Percentiles rank a stretch among this genome's conserved stretches.
These are phyloP conservation scores for Cyberlindnera veronae DNA, from an alignment of 805 yeast species.

Conservation along the genomic window DNA sequence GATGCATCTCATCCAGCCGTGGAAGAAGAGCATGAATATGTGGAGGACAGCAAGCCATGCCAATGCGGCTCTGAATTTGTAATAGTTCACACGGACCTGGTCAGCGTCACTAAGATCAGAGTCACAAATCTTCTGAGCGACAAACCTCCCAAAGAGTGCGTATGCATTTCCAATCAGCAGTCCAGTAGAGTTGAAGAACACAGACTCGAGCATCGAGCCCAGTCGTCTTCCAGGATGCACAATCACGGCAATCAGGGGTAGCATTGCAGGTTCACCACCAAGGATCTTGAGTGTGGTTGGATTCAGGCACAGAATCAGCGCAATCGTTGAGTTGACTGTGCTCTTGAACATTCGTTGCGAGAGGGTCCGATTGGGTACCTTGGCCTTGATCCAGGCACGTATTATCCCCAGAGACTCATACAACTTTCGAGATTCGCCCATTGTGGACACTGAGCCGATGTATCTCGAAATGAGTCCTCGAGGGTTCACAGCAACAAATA, in stretches of 20 bases:
- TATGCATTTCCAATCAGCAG: conserved; percentile 40
- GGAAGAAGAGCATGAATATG: conserved; percentile 42
- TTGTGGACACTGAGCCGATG: too few relatives aligned
- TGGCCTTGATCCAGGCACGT: too few relatives aligned
- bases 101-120: conserved; percentile 25
- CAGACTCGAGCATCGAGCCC: conserved; percentile 44
- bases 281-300: conserved; percentile 33
- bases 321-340: conserved; percentile 37
- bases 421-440: too few relatives aligned
- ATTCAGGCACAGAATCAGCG: conserved; percentile 39
- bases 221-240: conserved; percentile 49
- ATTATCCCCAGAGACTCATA: too few relatives aligned
- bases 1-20: conserved; percentile 48
- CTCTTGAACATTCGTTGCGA: conserved; percentile 37
- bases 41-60: conserved; percentile 44
- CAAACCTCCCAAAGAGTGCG: conserved; percentile 37
- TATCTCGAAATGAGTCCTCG: too few relatives aligned
- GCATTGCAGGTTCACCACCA: conserved; percentile 42
- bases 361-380: conserved; percentile 27
- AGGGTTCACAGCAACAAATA: too few relatives aligned
- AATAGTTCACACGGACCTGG: conserved; percentile 30
- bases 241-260: conserved; percentile 43
- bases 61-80: conserved; percentile 36
- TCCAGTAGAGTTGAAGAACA: conserved; percentile 39
- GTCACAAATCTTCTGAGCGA: conserved; percentile 35